These are phyloP conservation scores for Ettlia oleoabundans DNA, from an alignment of 139 green algal genomes.

Conservation along the genomic window DNA sequence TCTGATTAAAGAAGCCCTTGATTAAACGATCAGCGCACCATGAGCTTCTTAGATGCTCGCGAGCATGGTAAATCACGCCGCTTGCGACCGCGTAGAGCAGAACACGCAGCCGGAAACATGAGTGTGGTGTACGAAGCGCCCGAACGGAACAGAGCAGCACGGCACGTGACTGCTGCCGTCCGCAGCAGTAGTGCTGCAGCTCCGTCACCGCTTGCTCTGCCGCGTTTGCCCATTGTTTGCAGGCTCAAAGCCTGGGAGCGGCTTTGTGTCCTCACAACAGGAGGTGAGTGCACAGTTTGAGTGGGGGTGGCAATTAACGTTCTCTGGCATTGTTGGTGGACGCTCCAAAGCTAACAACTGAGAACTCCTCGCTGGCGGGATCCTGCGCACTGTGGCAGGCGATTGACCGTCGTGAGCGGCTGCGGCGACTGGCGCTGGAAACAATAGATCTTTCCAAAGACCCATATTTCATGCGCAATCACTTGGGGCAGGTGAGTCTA, in stretches of 20 bases:
- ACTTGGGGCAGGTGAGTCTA: constrained; percentile 82
- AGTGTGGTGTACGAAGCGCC: no score
- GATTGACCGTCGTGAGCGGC: constrained; percentile 91
- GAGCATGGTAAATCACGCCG: constrained; percentile 74
- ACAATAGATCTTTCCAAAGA: constrained; percentile 99
- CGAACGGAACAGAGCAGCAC: no score
- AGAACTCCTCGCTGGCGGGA: no score
- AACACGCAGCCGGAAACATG: no score
- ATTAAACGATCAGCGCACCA: constrained; percentile 44
- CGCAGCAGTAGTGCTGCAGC: no score
- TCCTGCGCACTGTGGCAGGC: constrained; percentile 57
- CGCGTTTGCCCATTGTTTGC: neutral
- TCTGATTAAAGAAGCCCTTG: neutral
- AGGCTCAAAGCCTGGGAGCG: constrained; percentile 87
- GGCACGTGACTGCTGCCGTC: no score
- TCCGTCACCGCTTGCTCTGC: neutral
- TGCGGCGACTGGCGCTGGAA: constrained; percentile 96
- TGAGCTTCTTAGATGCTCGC: constrained; percentile 87
- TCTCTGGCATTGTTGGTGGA: no score
- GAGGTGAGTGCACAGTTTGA: no score
- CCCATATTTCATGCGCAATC: constrained; percentile 99
- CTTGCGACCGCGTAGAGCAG: no score
- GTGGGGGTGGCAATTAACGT: no score
- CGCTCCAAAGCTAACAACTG: no score
- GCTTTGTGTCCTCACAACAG: constrained; percentile 78